Evolutionary conservation across 2,329 filamentous ascomycete genomes (phyloP).

Genomic region (Paraphaeosphaeria sporulosa): DNA sequence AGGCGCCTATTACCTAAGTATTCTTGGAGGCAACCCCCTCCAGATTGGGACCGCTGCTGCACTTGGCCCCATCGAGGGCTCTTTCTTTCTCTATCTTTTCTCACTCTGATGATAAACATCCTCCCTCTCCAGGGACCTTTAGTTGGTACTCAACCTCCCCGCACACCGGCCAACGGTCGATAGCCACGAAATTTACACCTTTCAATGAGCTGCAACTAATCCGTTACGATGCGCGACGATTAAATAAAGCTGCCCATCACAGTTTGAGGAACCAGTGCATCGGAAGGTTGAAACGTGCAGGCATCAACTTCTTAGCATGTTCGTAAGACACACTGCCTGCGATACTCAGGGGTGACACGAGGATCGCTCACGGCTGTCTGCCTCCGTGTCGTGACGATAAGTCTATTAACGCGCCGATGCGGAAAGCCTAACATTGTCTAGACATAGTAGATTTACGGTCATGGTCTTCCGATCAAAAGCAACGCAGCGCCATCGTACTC

Average conservation of each 20-base stretch:
- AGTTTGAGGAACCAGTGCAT: background rate
- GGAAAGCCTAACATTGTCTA: background rate
- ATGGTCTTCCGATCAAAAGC: background rate
- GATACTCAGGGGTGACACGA: background rate
- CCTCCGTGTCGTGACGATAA: background rate
- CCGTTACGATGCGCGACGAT: background rate
- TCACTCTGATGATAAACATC: too few relatives aligned
- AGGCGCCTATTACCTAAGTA: too few relatives aligned
- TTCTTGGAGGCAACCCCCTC: too few relatives aligned
- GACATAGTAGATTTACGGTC: background rate
- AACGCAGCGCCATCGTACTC: background rate
- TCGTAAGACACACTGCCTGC: background rate
- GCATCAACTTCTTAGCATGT: too few relatives aligned
- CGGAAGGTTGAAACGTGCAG: too few relatives aligned
- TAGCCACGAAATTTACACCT: background rate
- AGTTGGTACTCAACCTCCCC: too few relatives aligned
- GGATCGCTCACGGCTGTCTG: too few relatives aligned
- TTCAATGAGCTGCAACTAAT: background rate
- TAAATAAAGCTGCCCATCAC: background rate
- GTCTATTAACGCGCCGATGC: background rate
- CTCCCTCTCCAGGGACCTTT: too few relatives aligned
- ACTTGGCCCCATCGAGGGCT: too few relatives aligned
- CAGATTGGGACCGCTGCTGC: too few relatives aligned
- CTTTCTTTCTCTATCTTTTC: too few relatives aligned
- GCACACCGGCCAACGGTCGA: background rate